Conservation (phyloP, 108 stramenopile genomes). For the Schizochytrium sp. region DNA sequence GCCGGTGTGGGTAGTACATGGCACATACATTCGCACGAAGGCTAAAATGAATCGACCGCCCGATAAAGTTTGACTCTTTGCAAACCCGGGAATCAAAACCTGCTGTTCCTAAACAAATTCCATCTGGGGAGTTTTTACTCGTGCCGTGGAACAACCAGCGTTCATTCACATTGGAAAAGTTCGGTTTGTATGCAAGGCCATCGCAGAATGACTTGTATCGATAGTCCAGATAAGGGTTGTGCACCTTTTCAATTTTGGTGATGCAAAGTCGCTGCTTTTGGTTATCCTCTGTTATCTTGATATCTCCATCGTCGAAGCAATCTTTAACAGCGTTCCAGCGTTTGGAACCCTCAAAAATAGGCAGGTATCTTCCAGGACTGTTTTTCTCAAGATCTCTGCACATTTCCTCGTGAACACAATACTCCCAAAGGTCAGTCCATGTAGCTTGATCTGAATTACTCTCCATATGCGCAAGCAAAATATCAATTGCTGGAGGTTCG, state of each 20-base stretch:
- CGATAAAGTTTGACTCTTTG: background rate
- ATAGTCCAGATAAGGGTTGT: conserved; percentile 11
- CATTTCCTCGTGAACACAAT: too few relatives aligned
- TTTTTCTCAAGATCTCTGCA: too few relatives aligned
- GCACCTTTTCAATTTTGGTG: background rate
- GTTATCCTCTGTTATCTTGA: background rate
- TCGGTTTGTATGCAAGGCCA: background rate
- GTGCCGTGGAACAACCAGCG: conserved; percentile 35
- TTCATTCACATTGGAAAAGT: background rate
- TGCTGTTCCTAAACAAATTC: conserved; percentile 1
- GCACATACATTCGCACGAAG: background rate
- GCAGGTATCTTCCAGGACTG: background rate
- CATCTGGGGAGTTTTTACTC: background rate
- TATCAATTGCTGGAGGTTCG: too few relatives aligned
- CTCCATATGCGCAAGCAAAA: too few relatives aligned
- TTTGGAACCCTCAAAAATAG: background rate
- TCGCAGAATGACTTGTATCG: background rate
- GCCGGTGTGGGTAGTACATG: conserved; percentile 9
- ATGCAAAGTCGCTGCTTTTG: background rate
- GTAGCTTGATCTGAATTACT: too few relatives aligned
- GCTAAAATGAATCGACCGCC: conserved; percentile 41
- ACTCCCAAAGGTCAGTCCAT: too few relatives aligned
- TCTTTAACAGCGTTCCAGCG: background rate
- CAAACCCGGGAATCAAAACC: conserved; percentile 36
- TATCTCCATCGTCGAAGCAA: background rate